Conservation (phyloP, 176 grass and related monocot genomes). For the Triticum dicoccoides region DNA sequence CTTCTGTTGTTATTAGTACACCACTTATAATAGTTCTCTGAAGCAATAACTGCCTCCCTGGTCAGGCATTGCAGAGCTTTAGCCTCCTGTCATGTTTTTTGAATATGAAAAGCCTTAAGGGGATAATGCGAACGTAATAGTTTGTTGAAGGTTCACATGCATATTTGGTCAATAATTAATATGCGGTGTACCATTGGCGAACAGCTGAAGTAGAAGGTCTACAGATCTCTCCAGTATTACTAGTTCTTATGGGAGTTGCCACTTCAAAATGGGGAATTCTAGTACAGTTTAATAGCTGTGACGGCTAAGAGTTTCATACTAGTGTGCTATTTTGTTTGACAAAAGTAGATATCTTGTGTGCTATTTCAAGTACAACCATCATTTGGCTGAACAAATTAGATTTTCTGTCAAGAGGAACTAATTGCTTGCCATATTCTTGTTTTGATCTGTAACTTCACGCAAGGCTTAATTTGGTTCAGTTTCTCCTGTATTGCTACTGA, state of each 20-base stretch:
- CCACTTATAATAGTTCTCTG: background rate
- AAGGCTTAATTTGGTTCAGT: background rate
- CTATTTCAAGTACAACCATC: background rate
- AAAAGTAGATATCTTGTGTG: background rate
- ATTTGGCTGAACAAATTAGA: background rate
- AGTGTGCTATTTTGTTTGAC: background rate
- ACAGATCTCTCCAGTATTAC: background rate
- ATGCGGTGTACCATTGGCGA: background rate
- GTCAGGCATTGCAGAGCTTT: background rate
- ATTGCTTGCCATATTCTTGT: background rate
- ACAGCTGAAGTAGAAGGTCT: background rate
- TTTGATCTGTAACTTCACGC: background rate
- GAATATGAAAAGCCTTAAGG: background rate
- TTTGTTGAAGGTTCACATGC: background rate
- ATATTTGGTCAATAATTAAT: background rate
- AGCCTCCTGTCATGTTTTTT: background rate
- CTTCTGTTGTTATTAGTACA: background rate
- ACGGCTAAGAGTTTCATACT: background rate
- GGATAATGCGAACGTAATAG: background rate
- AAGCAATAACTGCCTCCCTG: background rate
- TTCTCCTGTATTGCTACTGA: constrained; percentile 15
- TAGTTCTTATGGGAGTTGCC: background rate
- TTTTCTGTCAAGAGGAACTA: background rate
- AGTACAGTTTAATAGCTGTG: background rate
- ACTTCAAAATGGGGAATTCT: background rate